These are phyloP conservation scores for Exsudoporus frostii DNA, from an alignment of 768 basidiomycete species.

Conservation along the genomic window DNA sequence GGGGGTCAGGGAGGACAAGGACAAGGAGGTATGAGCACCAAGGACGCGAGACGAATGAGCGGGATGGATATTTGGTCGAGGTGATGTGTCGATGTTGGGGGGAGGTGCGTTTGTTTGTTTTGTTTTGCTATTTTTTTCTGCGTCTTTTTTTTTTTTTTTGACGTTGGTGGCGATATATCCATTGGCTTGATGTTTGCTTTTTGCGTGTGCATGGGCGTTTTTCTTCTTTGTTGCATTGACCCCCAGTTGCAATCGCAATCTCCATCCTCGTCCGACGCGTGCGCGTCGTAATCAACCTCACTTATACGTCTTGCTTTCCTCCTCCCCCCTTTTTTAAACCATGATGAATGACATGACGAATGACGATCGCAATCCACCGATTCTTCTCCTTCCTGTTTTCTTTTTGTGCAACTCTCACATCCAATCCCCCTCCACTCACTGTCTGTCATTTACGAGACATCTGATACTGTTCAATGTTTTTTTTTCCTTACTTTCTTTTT, in stretches of 20 bases:
- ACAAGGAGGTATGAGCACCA: constrained; percentile 38
- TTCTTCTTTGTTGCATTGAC: background rate
- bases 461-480: constrained; percentile 6
- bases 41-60: constrained; percentile 58
- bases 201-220: background rate
- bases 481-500: background rate
- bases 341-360: constrained; percentile 6
- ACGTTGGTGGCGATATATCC: constrained; percentile 12
- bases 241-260: background rate
- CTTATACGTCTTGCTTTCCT: background rate
- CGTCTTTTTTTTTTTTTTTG: background rate
- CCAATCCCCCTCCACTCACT: background rate
- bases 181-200: constrained; percentile 7
- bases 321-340: background rate
- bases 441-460: constrained; percentile 22
- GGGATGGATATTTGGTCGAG: constrained; percentile 76
- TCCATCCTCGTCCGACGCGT: background rate
- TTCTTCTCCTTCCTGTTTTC: background rate
- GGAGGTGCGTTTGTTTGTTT: background rate
- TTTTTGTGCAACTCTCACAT: background rate
- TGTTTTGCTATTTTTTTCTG: background rate
- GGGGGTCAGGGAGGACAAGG: constrained; percentile 25
- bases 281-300: background rate
- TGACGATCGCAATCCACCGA: background rate
- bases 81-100: constrained; percentile 35